Base-by-base conservation (phyloP, 306 rosid genomes). In the Pyrus communis region DNA sequence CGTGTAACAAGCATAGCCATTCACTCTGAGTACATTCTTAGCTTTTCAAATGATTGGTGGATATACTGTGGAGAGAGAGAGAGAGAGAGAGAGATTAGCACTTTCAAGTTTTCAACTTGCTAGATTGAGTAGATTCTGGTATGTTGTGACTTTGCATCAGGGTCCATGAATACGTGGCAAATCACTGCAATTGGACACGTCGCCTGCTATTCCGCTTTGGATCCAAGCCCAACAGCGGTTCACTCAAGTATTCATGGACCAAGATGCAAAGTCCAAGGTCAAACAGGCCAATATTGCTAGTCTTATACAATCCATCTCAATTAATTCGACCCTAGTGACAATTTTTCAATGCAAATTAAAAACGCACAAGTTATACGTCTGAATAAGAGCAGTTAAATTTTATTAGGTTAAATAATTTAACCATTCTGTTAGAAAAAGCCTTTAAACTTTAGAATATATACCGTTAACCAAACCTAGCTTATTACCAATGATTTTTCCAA, bases 1-100 rank as follows among this genome's bases (percentile, higher is more conserved):
- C 67, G 98, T 91, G 97, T 84, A 84, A 83, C 66, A 79, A 89
- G 55, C 78, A 84, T 75, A 89, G 60, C 98, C 98, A 89, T 79
- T 83, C 98, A 81, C 84, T 87, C 40, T 27, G 42, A 8, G 33
- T 15, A 62, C 42, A 28, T 54, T 61, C 27, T 27, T 27, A 17
- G 74, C 55, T 63, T 63, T 75, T 27, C 76, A 61, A 49, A 45
- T 67, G 70, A 69, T 43, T 57, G 83, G 79, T 22, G 66, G 45
- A 73, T 58, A 23, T 42, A 38, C n/a, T 3, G 38, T 22, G 11
- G 23, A 31, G 69, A 65, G 49, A 35, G 69, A 65, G 69, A 33
- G 52, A 63, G 40, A 30, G 69, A 33, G 52, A 17, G 40, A 30
- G 49, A 30, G 68, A 6, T 13, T 40, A 54, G 27, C 54, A 67